These are phyloP conservation scores for Hymenoscyphus salicellus DNA, from an alignment of 2,329 filamentous ascomycete species.

Conservation along the genomic window DNA sequence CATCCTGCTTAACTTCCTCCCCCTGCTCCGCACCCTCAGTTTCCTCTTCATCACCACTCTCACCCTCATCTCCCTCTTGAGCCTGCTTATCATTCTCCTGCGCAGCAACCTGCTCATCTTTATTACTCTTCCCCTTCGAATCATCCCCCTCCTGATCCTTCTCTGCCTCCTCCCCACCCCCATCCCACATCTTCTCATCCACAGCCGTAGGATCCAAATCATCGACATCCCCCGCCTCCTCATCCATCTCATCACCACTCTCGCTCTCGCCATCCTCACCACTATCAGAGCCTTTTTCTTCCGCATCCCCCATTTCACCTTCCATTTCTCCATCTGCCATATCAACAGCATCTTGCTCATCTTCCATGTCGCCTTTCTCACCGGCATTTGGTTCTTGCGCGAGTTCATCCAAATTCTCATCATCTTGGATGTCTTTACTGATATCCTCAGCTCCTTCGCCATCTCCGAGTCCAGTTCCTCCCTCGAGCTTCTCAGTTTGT, in stretches of 20 bases:
- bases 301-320: conserved; percentile 71
- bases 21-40: conserved; percentile 59
- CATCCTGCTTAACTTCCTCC: conserved; percentile 53
- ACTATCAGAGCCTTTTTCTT: conserved; percentile 61
- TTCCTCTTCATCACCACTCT: conserved; percentile 51
- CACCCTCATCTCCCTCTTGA: conserved; percentile 47
- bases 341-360: conserved; percentile 82
- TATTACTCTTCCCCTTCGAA: conserved; percentile 64
- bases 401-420: conserved; percentile 88
- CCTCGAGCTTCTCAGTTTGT: conserved; percentile 76
- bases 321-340: conserved; percentile 92
- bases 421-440: conserved; percentile 90
- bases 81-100: conserved; percentile 59
- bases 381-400: conserved; percentile 74
- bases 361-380: conserved; percentile 63
- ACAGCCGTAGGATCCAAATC: conserved; percentile 85
- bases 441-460: conserved; percentile 96
- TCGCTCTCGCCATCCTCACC: conserved; percentile 59
- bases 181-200: conserved; percentile 99
- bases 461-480: conserved; percentile 89
- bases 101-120: conserved; percentile 49
- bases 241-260: conserved; percentile 74
- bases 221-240: conserved; percentile 87
- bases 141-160: conserved; percentile 78
- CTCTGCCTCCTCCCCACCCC: conserved; percentile 71